Conservation (phyloP, 2,329 filamentous ascomycete species). For the Tolypocladium paradoxum region DNA sequence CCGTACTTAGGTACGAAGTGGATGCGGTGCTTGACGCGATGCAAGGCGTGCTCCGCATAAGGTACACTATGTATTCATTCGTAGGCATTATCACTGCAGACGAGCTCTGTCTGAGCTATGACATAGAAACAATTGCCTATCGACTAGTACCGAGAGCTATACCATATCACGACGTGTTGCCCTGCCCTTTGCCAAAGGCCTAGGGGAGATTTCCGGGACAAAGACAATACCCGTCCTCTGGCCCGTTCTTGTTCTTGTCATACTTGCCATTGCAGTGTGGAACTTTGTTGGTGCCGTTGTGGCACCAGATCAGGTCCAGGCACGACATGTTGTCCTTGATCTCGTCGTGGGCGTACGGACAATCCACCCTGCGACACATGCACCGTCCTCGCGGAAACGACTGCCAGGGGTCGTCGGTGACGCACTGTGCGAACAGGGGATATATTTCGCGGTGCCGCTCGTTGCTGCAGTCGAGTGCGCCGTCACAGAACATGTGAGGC, state of each 20-base stretch:
- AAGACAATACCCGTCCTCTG: conserved; percentile 5
- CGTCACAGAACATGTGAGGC: conserved; percentile 3
- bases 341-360: neutral
- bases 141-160: no score
- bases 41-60: neutral
- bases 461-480: neutral
- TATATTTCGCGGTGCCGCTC: conserved; percentile 4
- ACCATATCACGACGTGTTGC: neutral
- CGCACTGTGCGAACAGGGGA: conserved; percentile 7
- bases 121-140: neutral
- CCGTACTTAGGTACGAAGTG: no score
- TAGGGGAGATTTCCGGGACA: neutral
- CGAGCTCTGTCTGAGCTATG: neutral
- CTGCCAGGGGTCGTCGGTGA: conserved; percentile 1
- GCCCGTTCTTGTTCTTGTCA: neutral
- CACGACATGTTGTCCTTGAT: conserved; percentile 1
- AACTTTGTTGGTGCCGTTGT: neutral
- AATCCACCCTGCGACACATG: conserved; percentile 4
- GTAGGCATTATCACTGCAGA: no score
- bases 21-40: neutral
- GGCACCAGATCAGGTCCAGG: conserved; percentile 2
- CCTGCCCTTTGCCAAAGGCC: neutral
- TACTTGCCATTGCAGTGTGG: conserved; percentile 2
- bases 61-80: no score
- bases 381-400: conserved; percentile 3